A percentile compares a stretch with the other conserved stretches of the same genome.
phyloP scores from a whole-genome alignment of 2,329 filamentous ascomycete species.

The Xenosphaeropsis pyriputrescens region DNA sequence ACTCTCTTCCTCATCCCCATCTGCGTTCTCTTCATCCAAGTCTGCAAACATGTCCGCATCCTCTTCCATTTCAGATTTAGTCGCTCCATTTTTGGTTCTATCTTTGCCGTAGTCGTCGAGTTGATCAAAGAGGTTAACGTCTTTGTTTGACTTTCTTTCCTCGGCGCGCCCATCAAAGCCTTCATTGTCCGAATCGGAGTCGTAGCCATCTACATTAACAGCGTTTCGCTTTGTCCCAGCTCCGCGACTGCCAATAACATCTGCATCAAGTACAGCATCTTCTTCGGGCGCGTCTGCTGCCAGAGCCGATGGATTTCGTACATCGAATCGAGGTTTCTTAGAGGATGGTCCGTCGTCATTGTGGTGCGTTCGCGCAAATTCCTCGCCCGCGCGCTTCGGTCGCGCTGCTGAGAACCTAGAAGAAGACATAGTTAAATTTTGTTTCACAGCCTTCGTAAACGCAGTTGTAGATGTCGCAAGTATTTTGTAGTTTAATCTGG shows the following conservation, averaged over 20 bases:
- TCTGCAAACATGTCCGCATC: slow-evolving; percentile 80
- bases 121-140: slow-evolving; percentile 34
- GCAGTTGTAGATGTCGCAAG: too few species aligned
- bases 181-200: slow-evolving; percentile 86
- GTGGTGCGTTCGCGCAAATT: slow-evolving; percentile 63
- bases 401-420: slow-evolving; percentile 51
- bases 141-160: slow-evolving; percentile 29
- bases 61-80: slow-evolving; percentile 35
- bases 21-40: slow-evolving; percentile 39
- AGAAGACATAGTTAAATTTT: slow-evolving; percentile 27
- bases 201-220: slow-evolving; percentile 93
- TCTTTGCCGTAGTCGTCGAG: slow-evolving; percentile 37
- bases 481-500: too few species aligned
- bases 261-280: slow-evolving; percentile 70
- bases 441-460: neutral
- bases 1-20: slow-evolving; percentile 37
- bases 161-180: slow-evolving; percentile 67
- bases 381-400: slow-evolving; percentile 72
- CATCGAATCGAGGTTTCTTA: slow-evolving; percentile 84
- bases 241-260: slow-evolving; percentile 69
- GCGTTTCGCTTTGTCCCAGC: slow-evolving; percentile 77
- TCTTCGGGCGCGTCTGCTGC: slow-evolving; percentile 68
- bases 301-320: slow-evolving; percentile 85
- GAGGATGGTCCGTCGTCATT: slow-evolving; percentile 27
- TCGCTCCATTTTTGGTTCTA: slow-evolving; percentile 18